These are phyloP conservation scores for Parachaetomium inaequale DNA, from an alignment of 495 filamentous ascomycete species.

Conservation along the genomic window DNA sequence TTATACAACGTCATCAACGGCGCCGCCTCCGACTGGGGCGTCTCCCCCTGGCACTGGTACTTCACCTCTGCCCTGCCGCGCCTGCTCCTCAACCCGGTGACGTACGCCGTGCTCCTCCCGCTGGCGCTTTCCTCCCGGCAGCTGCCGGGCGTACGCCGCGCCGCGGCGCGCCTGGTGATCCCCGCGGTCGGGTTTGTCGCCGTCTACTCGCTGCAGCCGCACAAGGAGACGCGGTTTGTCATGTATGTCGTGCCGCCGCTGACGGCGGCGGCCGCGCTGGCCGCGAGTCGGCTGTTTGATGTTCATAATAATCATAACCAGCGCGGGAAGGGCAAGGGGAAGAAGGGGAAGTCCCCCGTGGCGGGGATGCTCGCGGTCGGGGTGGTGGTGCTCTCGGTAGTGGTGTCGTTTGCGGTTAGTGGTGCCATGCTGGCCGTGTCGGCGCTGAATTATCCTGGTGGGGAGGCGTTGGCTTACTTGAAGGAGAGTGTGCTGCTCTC, in stretches of 20 bases:
- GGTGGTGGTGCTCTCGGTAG: not conserved
- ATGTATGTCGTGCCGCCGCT: conserved; percentile 79
- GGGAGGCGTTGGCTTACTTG: conserved; percentile 59
- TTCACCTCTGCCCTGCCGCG: conserved; percentile 75
- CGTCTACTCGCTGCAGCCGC: conserved; percentile 79
- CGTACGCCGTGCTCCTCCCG: conserved; percentile 60
- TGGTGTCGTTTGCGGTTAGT: conserved; percentile 52
- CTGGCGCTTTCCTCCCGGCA: conserved; percentile 55
- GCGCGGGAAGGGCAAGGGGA: conserved; percentile 53
- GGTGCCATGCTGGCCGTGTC: conserved; percentile 65
- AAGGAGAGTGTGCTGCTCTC: conserved; percentile 25
- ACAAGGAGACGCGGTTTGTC: conserved; percentile 97
- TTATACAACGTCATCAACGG: conserved; percentile 84
- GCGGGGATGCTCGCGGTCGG: not conserved
- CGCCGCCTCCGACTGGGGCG: conserved; percentile 79
- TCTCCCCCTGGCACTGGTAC: conserved; percentile 79
- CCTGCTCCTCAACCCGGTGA: conserved; percentile 75
- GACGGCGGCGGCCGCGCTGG: conserved; percentile 72
- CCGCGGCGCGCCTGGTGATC: conserved; percentile 53
- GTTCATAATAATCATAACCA: too few relatives aligned
- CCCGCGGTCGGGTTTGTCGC: conserved; percentile 69
- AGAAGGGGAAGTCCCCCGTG: conserved; percentile 38
- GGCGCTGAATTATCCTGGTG: conserved; percentile 85
- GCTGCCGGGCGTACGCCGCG: conserved; percentile 37
- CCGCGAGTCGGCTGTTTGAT: conserved; percentile 73